Conservation (phyloP, 169 alveolate genomes). For the Plasmodium knowlesi region DNA sequence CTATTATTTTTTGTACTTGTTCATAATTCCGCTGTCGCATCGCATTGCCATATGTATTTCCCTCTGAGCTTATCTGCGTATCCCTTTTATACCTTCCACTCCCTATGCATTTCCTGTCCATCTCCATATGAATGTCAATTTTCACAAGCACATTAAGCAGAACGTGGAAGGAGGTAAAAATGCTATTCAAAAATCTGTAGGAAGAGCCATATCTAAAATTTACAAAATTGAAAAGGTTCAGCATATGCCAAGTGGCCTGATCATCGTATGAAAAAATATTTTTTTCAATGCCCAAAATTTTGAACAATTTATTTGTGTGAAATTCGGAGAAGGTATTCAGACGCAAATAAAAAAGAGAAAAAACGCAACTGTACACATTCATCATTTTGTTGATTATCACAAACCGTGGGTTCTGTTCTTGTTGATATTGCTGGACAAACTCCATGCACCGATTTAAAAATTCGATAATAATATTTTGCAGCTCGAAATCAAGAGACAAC, state of each 20-base stretch:
- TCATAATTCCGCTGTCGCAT: neutral
- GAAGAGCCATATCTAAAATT: constrained; percentile 71
- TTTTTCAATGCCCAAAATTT: neutral
- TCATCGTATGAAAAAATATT: constrained; percentile 41
- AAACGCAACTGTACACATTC: constrained; percentile 49
- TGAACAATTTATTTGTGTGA: constrained; percentile 42
- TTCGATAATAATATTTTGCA: constrained; percentile 49
- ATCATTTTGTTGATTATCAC: constrained; percentile 23
- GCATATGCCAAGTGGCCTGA: neutral
- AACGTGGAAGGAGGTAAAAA: constrained; percentile 69
- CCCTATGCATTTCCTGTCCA: constrained; percentile 43
- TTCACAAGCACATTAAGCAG: constrained; percentile 15
- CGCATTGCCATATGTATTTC: neutral
- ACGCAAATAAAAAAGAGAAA: constrained; percentile 62
- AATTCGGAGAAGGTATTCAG: constrained; percentile 39
- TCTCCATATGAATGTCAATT: neutral
- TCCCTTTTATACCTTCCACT: neutral
- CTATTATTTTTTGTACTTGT: neutral
- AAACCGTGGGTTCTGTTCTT: neutral
- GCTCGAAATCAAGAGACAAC: constrained; percentile 27
- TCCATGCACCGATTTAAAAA: constrained; percentile 24
- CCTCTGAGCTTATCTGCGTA: neutral
- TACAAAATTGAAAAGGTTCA: constrained; percentile 34
- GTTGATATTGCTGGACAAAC: neutral
- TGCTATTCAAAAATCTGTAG: constrained; percentile 32